Base-by-base conservation (phyloP, 306 rosid genomes). In the Hippophae rhamnoides region DNA sequence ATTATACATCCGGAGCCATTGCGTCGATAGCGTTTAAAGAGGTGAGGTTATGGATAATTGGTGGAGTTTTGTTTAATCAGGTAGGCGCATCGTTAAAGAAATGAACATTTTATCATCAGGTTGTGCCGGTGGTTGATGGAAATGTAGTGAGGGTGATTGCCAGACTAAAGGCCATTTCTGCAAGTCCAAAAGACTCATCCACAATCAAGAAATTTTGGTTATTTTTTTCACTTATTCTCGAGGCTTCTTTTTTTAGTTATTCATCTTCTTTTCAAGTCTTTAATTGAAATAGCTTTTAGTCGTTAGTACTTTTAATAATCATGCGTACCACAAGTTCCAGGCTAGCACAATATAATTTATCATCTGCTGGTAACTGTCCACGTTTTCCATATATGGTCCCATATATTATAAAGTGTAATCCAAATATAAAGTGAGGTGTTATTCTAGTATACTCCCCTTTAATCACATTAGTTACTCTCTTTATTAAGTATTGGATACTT, bases 111-210 rank as follows among this genome's bases (percentile, higher is more conserved):
- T 31, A 31, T 31, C 38, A 59, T 60, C 94, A 90, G 97, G 89
- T 66, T 44, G 94, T 81, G 76, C 97, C 97, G 7, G 90, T 90
- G 65, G 96, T 90, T 47, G 97, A 90, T 69, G 96, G 97, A 51
- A 90, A 90, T 72, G 97, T 90, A n/a, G 72, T 85, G 70, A 72
- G 97, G 81, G 97, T 84, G 70, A 81, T 79, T 64, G 85, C 96
- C 60, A 82, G 97, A 70, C 78, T 90, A 51, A 81, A 72, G 74
- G 89, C 97, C 42, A 45, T 87, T 67, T 76, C 94, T 64, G 76
- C 82, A 48, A 90, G 87, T 68, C 94, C 89, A 9, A 90, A 87
- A 79, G 85, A 75, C 59, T 72, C 88, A 9, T 56, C 7, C 47
- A 82, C 82, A 0, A 27, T 85, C 64, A 90, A 85, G 83, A 84